Evolutionary conservation across 768 basidiomycete species (phyloP).

Genomic region (Serendipita sp.): DNA sequence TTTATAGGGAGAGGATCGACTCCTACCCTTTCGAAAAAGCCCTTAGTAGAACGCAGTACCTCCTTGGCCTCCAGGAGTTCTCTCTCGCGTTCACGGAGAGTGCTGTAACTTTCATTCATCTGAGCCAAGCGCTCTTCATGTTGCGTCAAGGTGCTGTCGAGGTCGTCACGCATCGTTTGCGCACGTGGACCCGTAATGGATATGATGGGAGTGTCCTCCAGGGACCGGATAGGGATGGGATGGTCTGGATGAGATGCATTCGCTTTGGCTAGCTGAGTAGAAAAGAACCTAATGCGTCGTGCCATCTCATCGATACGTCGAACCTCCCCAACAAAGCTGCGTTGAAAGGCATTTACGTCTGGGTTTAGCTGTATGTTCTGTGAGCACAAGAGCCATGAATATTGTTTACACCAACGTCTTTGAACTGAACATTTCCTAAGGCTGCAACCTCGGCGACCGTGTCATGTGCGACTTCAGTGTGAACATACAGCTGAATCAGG

Average conservation of each 20-base stretch:
- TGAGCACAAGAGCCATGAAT: slow-evolving; percentile 8
- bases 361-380: slow-evolving; percentile 59
- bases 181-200: slow-evolving; percentile 84
- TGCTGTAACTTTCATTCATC: slow-evolving; percentile 91
- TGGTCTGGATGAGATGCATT: slow-evolving; percentile 33
- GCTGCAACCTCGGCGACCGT: slow-evolving; percentile 91
- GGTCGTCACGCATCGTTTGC: slow-evolving; percentile 84
- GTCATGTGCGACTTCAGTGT: slow-evolving; percentile 93
- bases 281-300: slow-evolving; percentile 83
- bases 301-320: slow-evolving; percentile 93
- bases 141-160: slow-evolving; percentile 73
- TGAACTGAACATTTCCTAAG: slow-evolving; percentile 91
- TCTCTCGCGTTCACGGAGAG: slow-evolving; percentile 64
- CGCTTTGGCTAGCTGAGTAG: slow-evolving; percentile 71
- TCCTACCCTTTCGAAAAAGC: slow-evolving; percentile 79
- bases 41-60: slow-evolving; percentile 87
- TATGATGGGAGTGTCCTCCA: slow-evolving; percentile 74
- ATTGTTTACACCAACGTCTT: slow-evolving; percentile 52
- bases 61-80: slow-evolving; percentile 89
- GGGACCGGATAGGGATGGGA: slow-evolving; percentile 57
- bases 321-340: slow-evolving; percentile 92
- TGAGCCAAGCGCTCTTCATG: slow-evolving; percentile 69
- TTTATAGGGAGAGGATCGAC: not conserved
- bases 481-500: slow-evolving; percentile 91
- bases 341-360: slow-evolving; percentile 91